Conservation (phyloP, 2,329 filamentous ascomycete genomes). For the Diaporthe amygdali region DNA sequence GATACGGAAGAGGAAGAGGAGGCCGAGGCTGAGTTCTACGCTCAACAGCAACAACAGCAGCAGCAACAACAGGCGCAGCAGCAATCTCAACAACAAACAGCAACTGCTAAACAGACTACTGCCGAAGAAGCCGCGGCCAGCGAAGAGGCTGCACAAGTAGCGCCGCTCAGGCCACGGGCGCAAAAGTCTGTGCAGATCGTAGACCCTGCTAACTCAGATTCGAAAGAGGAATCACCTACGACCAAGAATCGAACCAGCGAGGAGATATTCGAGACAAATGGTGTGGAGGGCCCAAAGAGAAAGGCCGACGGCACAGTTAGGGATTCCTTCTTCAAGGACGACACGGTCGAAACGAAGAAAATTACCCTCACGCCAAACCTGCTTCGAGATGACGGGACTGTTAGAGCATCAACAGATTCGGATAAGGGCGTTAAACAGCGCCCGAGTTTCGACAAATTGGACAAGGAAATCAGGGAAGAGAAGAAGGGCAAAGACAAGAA, state of each 20-base stretch:
- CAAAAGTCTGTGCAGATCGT: constrained; percentile 43
- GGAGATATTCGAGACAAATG: constrained; percentile 66
- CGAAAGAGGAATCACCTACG: constrained; percentile 40
- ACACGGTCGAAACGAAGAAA: constrained; percentile 93
- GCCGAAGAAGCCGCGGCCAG: constrained; percentile 39
- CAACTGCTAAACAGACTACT: constrained; percentile 32
- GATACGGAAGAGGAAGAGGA: constrained; percentile 70
- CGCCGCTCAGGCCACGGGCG: constrained; percentile 57
- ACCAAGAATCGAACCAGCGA: constrained; percentile 60
- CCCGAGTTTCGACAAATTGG: constrained; percentile 73
- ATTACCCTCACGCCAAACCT: constrained; percentile 95
- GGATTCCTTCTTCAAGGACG: constrained; percentile 97
- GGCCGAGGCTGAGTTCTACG: constrained; percentile 43
- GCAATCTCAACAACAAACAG: constrained; percentile 33
- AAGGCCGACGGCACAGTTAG: constrained; percentile 86
- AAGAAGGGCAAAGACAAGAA: constrained; percentile 76
- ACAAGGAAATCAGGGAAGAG: constrained; percentile 74
- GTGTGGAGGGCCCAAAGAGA: constrained; percentile 58
- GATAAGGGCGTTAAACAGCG: constrained; percentile 57
- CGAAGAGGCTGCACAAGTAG: constrained; percentile 61
- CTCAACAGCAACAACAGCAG: constrained; percentile 37
- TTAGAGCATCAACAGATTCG: constrained; percentile 60
- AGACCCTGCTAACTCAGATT: constrained; percentile 39
- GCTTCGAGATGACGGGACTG: constrained; percentile 76
- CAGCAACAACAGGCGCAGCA: constrained; percentile 32